Base-by-base conservation (phyloP, 768 basidiomycete genomes). In the Kwoniella heveanensis region DNA sequence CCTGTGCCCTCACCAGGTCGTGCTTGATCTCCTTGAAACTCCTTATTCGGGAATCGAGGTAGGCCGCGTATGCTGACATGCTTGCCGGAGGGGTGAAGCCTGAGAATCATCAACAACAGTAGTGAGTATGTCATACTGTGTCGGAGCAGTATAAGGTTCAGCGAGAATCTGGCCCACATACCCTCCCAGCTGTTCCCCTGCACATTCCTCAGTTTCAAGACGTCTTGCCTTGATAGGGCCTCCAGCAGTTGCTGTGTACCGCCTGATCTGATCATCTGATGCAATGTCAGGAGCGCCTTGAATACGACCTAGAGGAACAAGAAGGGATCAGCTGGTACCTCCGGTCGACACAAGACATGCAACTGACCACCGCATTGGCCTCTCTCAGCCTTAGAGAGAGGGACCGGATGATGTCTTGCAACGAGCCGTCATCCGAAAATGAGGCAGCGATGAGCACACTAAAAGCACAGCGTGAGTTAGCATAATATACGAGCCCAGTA, bases 221-320 rank as follows among this genome's bases (percentile, higher is more conserved):
- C 84, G 69, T 95, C 91, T 30, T 68, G 68, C 32, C 88, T 85
- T 5, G 91, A 88, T 39, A 98, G 85, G 80, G 92, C 89, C 13
- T 86, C 83, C 21, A 97, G 85, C 13, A 97, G 86, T 76, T 93
- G 91, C 83, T 98, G 93, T 6, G 94, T 96, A 1, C 90, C 85
- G n/a, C 96, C 96, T 65, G 91, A 92, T 26, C 96, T 87, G 77
- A 98, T 90, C 91, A 99, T 92, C 30, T 88, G 91, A 78, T 99
- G 96, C 7, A 98, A 83, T 2, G 95, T 91, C 71, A 99, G 88
- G 69, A 98, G 83, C 0, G 93, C 92, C 77, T 99, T 99, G 86
- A 98, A 97, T n/a, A 91, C 93, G 69, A 98, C 85, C 93, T 96
- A 72, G 0, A n/a, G n/a, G n/a, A 7, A 46, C 22, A 62, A 27